Conservation (phyloP, 306 rosid genomes). For the Glycine tomentella region DNA sequence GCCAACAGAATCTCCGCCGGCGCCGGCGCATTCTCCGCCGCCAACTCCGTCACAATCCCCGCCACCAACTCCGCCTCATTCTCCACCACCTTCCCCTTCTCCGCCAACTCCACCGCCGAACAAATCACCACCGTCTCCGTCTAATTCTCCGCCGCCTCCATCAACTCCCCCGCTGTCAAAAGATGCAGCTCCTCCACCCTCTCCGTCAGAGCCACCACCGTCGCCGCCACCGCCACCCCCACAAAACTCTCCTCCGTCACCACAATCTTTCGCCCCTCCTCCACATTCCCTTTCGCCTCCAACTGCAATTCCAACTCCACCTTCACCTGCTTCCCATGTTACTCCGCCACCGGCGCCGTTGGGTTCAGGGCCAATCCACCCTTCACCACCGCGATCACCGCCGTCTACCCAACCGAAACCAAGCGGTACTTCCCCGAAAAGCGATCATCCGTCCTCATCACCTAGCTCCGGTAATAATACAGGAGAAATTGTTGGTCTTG, state of each 20-base stretch:
- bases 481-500: constrained; percentile 51
- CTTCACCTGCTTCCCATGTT: constrained; percentile 6
- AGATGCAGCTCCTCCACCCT: constrained; percentile 33
- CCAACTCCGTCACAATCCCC: no score
- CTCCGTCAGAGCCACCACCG: constrained; percentile 36
- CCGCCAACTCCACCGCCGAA: constrained; percentile 12
- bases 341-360: background rate
- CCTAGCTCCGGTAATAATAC: constrained; percentile 7
- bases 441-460: constrained; percentile 27
- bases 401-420: constrained; percentile 11
- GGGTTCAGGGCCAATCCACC: background rate
- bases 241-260: constrained; percentile 41
- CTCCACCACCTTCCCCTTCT: constrained; percentile 36
- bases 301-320: constrained; percentile 28
- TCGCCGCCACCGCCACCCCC: constrained; percentile 38
- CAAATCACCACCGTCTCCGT: constrained; percentile 15
- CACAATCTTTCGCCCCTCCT: constrained; percentile 36
- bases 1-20: constrained; percentile 27
- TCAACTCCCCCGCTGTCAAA: constrained; percentile 18
- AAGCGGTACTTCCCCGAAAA: constrained; percentile 14
- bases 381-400: constrained; percentile 15
- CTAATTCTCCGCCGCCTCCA: constrained; percentile 23
- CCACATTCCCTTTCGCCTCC: constrained; percentile 18
- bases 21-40: background rate
- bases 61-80: background rate